These are phyloP conservation scores for Tilletiaria anomala DNA, from an alignment of 1,284 basidiomycete genomes.

Conservation along the genomic window DNA sequence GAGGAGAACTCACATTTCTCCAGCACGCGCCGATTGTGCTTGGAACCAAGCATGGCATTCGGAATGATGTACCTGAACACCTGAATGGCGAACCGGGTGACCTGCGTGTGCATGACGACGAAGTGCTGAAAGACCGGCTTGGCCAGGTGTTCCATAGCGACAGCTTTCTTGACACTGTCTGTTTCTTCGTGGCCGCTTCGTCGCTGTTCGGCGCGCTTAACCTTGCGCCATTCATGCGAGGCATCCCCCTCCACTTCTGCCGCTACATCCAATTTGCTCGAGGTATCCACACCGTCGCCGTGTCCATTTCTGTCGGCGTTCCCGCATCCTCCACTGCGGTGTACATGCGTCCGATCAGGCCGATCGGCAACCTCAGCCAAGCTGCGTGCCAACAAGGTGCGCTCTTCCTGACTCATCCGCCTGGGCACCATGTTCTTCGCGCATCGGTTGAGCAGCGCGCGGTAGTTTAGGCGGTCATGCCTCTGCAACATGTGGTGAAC, in stretches of 20 bases:
- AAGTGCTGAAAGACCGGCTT: not conserved
- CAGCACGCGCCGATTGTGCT: constrained; percentile 54
- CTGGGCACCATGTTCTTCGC: not conserved
- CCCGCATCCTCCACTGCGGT: not conserved
- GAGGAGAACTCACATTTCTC: constrained; percentile 47
- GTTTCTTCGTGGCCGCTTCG: not conserved
- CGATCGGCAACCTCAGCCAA: too few relatives aligned
- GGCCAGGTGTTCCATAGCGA: not conserved
- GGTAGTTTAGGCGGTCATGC: not conserved
- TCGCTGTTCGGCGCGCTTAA: not conserved
- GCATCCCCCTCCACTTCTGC: too few relatives aligned
- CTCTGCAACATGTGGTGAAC: not conserved
- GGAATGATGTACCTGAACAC: constrained; percentile 62
- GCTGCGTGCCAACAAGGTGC: too few relatives aligned
- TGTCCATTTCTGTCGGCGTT: not conserved
- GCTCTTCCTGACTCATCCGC: too few relatives aligned
- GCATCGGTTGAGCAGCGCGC: not conserved
- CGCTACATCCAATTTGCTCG: too few relatives aligned
- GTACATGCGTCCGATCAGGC: not conserved
- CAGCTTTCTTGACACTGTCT: not conserved
- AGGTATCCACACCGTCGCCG: not conserved
- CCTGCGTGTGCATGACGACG: constrained; percentile 42
- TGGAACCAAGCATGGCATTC: constrained; percentile 60
- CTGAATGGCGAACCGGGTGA: constrained; percentile 54
- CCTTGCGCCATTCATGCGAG: too few relatives aligned